These are phyloP conservation scores for Penicillium sp. DNA, from an alignment of 2,329 filamentous ascomycete genomes.

Conservation along the genomic window DNA sequence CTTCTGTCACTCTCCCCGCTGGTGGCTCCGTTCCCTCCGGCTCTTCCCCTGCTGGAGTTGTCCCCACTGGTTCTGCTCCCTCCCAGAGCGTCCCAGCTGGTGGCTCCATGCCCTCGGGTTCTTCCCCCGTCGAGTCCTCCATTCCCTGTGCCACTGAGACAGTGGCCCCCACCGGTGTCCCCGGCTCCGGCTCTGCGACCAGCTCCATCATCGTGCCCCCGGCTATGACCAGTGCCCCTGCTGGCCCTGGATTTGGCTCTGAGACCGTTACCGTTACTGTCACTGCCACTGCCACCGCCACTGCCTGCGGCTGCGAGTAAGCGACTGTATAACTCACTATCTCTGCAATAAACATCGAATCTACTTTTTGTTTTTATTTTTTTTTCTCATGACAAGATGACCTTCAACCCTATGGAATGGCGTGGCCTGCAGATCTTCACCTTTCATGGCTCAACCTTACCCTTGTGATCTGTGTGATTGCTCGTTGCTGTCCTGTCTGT, in stretches of 20 bases:
- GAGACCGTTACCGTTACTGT: conserved; percentile 17
- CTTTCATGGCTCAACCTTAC: conserved; percentile 6
- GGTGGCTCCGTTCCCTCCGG: conserved; percentile 6
- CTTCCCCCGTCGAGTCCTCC: background rate
- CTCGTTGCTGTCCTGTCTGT: conserved; percentile 20
- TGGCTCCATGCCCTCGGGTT: conserved; percentile 4
- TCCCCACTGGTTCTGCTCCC: conserved; percentile 2
- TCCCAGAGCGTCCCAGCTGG: conserved; percentile 2
- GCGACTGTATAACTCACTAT: conserved; percentile 2
- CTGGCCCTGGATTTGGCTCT: conserved; percentile 12
- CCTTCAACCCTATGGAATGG: conserved; percentile 18
- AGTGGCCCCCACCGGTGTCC: background rate
- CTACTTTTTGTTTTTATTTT: conserved; percentile 4
- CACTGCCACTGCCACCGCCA: conserved; percentile 22
- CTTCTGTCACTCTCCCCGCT: background rate
- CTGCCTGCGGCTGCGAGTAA: conserved; percentile 25
- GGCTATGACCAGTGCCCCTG: conserved; percentile 16
- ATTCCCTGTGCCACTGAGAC: background rate
- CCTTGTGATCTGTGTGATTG: background rate
- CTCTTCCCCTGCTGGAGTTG: background rate
- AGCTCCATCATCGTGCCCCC: conserved; percentile 12
- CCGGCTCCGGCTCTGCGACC: conserved; percentile 7
- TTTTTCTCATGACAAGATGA: conserved; percentile 18
- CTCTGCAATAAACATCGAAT: background rate
- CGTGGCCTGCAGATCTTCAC: conserved; percentile 21